A percentile compares a stretch with the other conserved stretches of the same genome.
phyloP scores from a whole-genome alignment of 1,284 basidiomycete species.

The Gastroboletus turbinatus region DNA sequence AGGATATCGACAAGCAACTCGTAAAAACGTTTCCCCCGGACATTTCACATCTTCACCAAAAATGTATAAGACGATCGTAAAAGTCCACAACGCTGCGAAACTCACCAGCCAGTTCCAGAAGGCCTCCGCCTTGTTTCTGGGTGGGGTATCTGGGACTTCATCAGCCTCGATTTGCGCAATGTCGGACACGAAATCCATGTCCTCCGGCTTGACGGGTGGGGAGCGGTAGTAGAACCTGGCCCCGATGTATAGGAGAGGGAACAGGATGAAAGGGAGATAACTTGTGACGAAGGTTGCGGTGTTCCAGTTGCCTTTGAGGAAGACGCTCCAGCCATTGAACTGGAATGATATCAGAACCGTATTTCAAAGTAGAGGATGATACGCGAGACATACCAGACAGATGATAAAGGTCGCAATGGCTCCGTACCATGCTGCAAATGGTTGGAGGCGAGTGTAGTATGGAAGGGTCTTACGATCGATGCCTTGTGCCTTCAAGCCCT shows the following conservation, averaged over 20 bases:
- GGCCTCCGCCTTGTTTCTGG: conserved; percentile 62
- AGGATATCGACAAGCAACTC: not conserved
- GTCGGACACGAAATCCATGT: conserved; percentile 81
- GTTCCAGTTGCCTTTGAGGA: conserved; percentile 66
- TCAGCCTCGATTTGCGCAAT: conserved; percentile 74
- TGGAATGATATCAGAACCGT: conserved; percentile 26
- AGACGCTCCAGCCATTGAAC: conserved; percentile 77
- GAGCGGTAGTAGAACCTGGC: conserved; percentile 54
- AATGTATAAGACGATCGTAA: not conserved
- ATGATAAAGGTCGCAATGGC: conserved; percentile 55
- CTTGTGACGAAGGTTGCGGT: conserved; percentile 70
- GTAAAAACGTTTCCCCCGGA: not conserved
- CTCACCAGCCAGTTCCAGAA: conserved; percentile 76
- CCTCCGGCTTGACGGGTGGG: conserved; percentile 45
- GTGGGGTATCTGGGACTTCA: conserved; percentile 70
- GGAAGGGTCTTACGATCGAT: conserved; percentile 67
- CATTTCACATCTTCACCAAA: conserved; percentile 26
- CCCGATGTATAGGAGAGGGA: conserved; percentile 71
- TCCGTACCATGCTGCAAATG: conserved; percentile 74
- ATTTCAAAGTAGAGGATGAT: not conserved
- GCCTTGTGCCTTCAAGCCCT: conserved; percentile 75
- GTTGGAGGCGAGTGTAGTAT: conserved; percentile 59
- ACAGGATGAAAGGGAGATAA: conserved; percentile 76
- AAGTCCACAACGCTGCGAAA: conserved; percentile 7
- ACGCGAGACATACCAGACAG: conserved; percentile 57